Evolutionary conservation across 208 protist species (phyloP).

Genomic region (Leishmania guyanensis): DNA sequence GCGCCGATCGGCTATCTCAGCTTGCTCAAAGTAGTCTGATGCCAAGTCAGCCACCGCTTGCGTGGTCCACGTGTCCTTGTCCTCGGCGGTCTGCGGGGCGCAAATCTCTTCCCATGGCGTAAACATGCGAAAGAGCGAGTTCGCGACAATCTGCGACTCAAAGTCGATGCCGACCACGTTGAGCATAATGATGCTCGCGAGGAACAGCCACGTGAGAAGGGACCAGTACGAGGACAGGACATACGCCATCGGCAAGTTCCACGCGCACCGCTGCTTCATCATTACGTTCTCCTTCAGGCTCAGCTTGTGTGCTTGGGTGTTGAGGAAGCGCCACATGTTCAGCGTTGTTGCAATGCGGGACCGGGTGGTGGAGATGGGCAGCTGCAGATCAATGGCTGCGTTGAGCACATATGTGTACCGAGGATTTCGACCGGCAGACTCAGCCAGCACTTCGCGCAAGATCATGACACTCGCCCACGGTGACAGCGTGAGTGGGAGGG

Average conservation of each 20-base stretch:
- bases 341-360: slow-evolving; percentile 87
- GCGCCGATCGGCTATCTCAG: slow-evolving; percentile 40
- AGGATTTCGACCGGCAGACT: slow-evolving; percentile 84
- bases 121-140: slow-evolving; percentile 79
- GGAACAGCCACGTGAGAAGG: slow-evolving; percentile 69
- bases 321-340: slow-evolving; percentile 90
- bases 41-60: slow-evolving; percentile 55
- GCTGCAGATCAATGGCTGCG: slow-evolving; percentile 87
- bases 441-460: slow-evolving; percentile 83
- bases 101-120: slow-evolving; percentile 70
- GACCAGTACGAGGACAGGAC: slow-evolving; percentile 91
- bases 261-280: slow-evolving; percentile 81
- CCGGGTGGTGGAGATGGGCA: slow-evolving; percentile 86
- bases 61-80: slow-evolving; percentile 36
- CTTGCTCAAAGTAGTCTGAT: slow-evolving; percentile 66
- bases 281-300: slow-evolving; percentile 65
- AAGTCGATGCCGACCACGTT: slow-evolving; percentile 85
- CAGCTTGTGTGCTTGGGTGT: slow-evolving; percentile 84
- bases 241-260: slow-evolving; percentile 85
- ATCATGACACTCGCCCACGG: slow-evolving; percentile 89
- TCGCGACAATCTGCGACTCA: slow-evolving; percentile 86
- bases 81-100: slow-evolving; percentile 6
- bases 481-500: slow-evolving; percentile 79
- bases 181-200: slow-evolving; percentile 63
- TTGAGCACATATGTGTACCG: slow-evolving; percentile 92